A percentile compares a stretch with the other conserved stretches of the same genome.
Conservation (phyloP, 768 basidiomycete genomes). For the Suillus fuscotomentosus region DNA sequence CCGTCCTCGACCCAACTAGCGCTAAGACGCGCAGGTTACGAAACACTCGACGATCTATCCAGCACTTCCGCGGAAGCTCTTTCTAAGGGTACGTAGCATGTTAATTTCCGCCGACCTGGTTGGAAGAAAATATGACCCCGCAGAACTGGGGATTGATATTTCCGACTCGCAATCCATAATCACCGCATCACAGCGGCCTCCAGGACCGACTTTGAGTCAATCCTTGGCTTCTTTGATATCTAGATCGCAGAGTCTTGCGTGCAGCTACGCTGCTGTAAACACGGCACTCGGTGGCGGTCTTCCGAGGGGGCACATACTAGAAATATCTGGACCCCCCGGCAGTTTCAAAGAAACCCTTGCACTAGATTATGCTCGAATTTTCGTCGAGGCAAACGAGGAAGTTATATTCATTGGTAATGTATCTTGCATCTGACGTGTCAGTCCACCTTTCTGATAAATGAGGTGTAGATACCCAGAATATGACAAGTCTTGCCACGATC, state of each 20-base stretch:
- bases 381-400: constrained; percentile 47
- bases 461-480: constrained; percentile 47
- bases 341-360: constrained; percentile 60
- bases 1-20: constrained; percentile 44
- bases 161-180: constrained; percentile 47
- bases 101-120: neutral
- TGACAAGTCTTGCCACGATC: constrained; percentile 38
- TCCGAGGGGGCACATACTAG: constrained; percentile 58
- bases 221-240: constrained; percentile 48
- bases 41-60: constrained; percentile 52
- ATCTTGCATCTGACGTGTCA: neutral
- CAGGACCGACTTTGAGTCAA: constrained; percentile 44
- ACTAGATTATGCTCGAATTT: constrained; percentile 46
- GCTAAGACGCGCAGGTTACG: constrained; percentile 54
- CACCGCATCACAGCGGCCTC: constrained; percentile 36
- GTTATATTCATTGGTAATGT: constrained; percentile 63
- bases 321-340: constrained; percentile 78
- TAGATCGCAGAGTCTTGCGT: constrained; percentile 14
- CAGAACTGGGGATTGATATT: constrained; percentile 53
- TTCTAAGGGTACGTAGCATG: constrained; percentile 43
- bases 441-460: constrained; percentile 7
- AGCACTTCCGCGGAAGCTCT: constrained; percentile 43
- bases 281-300: constrained; percentile 63
- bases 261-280: constrained; percentile 49
- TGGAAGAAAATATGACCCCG: neutral